Evolutionary conservation across 2,329 filamentous ascomycete genomes (phyloP).

Genomic region (Xylaria sp.): DNA sequence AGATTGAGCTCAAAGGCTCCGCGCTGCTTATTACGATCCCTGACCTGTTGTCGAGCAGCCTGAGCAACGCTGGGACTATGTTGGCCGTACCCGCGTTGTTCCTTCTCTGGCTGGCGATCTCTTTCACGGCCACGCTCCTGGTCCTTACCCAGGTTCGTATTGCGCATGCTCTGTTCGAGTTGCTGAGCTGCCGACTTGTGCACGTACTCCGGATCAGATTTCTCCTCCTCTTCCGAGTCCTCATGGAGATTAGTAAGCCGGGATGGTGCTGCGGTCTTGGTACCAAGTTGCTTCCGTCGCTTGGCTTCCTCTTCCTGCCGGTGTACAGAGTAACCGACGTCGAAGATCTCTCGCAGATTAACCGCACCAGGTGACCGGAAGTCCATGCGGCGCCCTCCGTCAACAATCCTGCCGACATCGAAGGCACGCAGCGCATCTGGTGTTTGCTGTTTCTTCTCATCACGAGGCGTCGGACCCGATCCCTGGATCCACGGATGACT

Average conservation of each 20-base stretch:
- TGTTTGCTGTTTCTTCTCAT: slow-evolving; percentile 58
- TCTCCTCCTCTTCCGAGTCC: slow-evolving; percentile 64
- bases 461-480: slow-evolving; percentile 58
- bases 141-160: slow-evolving; percentile 69
- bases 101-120: slow-evolving; percentile 44
- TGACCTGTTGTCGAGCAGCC: slow-evolving; percentile 79
- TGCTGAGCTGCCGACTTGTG: slow-evolving; percentile 57
- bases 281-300: slow-evolving; percentile 79
- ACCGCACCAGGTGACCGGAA: slow-evolving; percentile 95
- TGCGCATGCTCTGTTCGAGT: slow-evolving; percentile 85
- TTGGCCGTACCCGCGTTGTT: slow-evolving; percentile 78
- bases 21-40: slow-evolving; percentile 67
- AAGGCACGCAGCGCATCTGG: slow-evolving; percentile 57
- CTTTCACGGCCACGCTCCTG: slow-evolving; percentile 55
- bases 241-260: slow-evolving; percentile 68
- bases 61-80: slow-evolving; percentile 83
- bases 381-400: slow-evolving; percentile 73
- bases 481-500: slow-evolving; percentile 90
- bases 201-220: slow-evolving; percentile 52
- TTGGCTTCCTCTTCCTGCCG: slow-evolving; percentile 95
- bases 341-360: slow-evolving; percentile 95
- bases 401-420: slow-evolving; percentile 56
- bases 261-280: slow-evolving; percentile 65
- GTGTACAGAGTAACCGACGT: slow-evolving; percentile 97
- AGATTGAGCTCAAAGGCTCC: slow-evolving; percentile 91